Conservation (phyloP, 495 filamentous ascomycete species). For the Talaromyces trachyspermus region DNA sequence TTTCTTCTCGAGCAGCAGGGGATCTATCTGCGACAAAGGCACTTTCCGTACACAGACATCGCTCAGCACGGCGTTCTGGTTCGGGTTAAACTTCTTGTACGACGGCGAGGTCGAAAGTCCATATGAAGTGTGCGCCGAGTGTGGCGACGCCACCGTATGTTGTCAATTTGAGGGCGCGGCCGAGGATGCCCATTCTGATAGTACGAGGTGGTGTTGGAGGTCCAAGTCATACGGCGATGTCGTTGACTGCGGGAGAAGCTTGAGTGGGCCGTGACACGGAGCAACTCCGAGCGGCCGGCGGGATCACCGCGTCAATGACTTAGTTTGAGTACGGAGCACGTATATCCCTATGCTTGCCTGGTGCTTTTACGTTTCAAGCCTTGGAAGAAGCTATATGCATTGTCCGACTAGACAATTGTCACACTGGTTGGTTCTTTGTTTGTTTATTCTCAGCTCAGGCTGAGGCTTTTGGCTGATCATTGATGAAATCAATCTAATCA, state of each 20-base stretch:
- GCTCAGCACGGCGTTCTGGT: slow-evolving; percentile 50
- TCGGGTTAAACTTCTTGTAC: slow-evolving; percentile 53
- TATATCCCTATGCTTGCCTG: too few species aligned
- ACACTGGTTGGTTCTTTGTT: too few species aligned
- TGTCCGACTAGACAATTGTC: too few species aligned
- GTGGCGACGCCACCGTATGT: slow-evolving; percentile 35
- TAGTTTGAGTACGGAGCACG: too few species aligned
- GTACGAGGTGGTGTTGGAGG: background rate
- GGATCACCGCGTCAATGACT: background rate
- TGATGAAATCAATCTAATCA: too few species aligned
- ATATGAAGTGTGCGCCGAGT: slow-evolving; percentile 33
- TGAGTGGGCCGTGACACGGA: background rate
- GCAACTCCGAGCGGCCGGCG: background rate
- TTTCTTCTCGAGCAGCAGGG: slow-evolving; percentile 54
- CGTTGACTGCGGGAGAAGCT: background rate
- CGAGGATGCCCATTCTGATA: slow-evolving; percentile 44
- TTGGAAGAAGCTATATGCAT: too few species aligned
- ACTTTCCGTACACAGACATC: slow-evolving; percentile 57
- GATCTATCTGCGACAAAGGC: slow-evolving; percentile 54
- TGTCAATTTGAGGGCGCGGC: slow-evolving; percentile 32
- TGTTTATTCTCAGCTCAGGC: too few species aligned
- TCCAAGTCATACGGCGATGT: background rate
- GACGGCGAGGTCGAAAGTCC: slow-evolving; percentile 42
- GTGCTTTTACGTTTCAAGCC: too few species aligned
- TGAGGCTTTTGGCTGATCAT: too few species aligned